A percentile compares a stretch with the other conserved stretches of the same genome.
These are phyloP conservation scores for Lathyrus tuberosus DNA, from an alignment of 306 rosid species.

Conservation along the genomic window DNA sequence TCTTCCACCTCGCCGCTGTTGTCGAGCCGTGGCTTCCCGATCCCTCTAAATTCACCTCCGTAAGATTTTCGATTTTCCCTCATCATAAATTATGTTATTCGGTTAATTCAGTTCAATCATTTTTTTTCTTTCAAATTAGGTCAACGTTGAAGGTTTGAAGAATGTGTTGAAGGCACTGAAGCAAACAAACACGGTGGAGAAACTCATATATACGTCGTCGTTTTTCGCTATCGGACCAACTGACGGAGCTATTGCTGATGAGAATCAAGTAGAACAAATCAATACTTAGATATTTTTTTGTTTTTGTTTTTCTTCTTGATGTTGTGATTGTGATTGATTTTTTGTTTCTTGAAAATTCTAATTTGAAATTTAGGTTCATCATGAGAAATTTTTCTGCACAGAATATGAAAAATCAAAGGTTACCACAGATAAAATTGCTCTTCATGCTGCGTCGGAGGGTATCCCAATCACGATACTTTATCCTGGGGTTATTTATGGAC, in stretches of 20 bases:
- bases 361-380: conserved; percentile 58
- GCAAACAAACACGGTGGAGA: conserved; percentile 69
- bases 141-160: conserved; percentile 76
- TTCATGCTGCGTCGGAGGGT: conserved; percentile 73
- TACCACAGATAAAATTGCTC: conserved; percentile 70
- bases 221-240: conserved; percentile 86
- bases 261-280: conserved; percentile 55
- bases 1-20: conserved; percentile 88
- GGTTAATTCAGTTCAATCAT: background rate
- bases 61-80: conserved; percentile 37
- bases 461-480: conserved; percentile 66
- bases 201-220: conserved; percentile 81
- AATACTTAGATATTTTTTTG: background rate
- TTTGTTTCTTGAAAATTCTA: background rate
- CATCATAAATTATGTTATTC: background rate
- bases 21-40: conserved; percentile 99
- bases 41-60: conserved; percentile 70
- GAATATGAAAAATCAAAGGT: conserved; percentile 90
- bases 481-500: conserved; percentile 91
- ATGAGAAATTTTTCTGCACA: conserved; percentile 76
- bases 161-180: conserved; percentile 70
- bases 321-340: background rate
- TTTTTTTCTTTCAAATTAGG: conserved; percentile 45
- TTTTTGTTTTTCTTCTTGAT: background rate
- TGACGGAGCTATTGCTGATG: conserved; percentile 70